Base-by-base conservation (phyloP, 116 monocot genomes). In the Posidonia oceanica region DNA sequence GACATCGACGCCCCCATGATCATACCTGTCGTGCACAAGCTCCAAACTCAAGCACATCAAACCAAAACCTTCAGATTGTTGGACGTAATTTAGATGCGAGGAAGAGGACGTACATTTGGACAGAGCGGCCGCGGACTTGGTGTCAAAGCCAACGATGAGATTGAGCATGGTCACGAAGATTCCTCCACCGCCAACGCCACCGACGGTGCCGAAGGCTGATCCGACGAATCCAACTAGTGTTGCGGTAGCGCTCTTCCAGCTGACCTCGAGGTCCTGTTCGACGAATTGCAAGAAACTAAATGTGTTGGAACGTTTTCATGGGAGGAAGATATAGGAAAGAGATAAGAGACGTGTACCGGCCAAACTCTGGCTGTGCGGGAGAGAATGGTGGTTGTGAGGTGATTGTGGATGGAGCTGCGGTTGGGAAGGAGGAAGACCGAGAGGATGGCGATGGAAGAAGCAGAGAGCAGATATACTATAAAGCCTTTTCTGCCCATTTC, bases 161-260 rank as follows among this genome's bases (percentile, higher is more conserved):
- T 83, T 99, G 68, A 99, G 93, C 90, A 99, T 78, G 21, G 99
- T 93, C 3, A 99, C 93, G 72, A 99, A 99, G 54, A 99, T 88
- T 13, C 99, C 99, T 8, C 99, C 99, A 36, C 88, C 99, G 4
- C 93, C 93, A 16, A 99, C 99, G 3, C 93, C 99, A 20, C 99
- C 99, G 0, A 99, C 99, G 18, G 99, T 99, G 55, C 99, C 99
- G 56, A 99, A 88, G 8, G 83, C 90, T 17, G 93, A 99, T 6
- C 99, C 99, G 6, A 90, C 61, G 74, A 99, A 99, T 38, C 99
- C 99, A 11, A 99, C 74, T 36, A 83, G 29, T 14, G 90, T 93
- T 3, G 84, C 90, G 14, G 85, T 17, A 2, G 51, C 75, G 54
- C 54, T 83, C 56, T 77, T 72, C 93, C 93, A 99, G 44, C 81